A percentile compares a stretch with the other conserved stretches of the same genome.
phyloP scores from a whole-genome alignment of 345 rosid species.

The Brassica napus region DNA sequence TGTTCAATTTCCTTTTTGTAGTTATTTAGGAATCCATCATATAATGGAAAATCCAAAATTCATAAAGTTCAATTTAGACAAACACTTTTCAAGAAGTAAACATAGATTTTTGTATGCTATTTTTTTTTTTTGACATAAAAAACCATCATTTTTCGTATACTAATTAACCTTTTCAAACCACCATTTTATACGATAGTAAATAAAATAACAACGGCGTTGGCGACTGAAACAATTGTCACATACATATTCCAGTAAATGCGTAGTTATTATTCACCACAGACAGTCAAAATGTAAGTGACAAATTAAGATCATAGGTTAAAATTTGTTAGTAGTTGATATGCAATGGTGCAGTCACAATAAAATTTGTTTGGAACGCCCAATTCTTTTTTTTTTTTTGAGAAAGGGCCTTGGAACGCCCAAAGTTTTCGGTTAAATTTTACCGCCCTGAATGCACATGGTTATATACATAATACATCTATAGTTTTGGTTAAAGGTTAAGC shows the following conservation, averaged over 20 bases:
- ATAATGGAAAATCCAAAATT: conserved; percentile 12
- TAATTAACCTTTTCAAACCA: neutral
- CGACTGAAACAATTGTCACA: neutral
- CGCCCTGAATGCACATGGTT: neutral
- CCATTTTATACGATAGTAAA: neutral
- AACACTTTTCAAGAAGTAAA: neutral
- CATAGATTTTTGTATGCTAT: neutral
- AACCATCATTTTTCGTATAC: neutral
- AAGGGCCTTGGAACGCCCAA: neutral
- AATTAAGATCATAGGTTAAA: neutral
- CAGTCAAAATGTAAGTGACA: neutral
- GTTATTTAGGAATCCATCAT: neutral
- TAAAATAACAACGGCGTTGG: neutral
- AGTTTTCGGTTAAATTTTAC: neutral
- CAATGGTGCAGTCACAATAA: neutral
- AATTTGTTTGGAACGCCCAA: neutral
- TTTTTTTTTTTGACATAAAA: too few relatives aligned
- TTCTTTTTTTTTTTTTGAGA: too few relatives aligned
- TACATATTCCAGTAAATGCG: neutral
- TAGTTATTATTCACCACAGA: neutral
- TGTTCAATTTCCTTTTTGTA: too few relatives aligned
- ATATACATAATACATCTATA: neutral
- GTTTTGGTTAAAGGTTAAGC: conserved; percentile 8
- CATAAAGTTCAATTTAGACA: conserved; percentile 1
- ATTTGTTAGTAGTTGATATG: neutral